phyloP scores from a whole-genome alignment of 495 filamentous ascomycete species.

The Platismatia glauca region DNA sequence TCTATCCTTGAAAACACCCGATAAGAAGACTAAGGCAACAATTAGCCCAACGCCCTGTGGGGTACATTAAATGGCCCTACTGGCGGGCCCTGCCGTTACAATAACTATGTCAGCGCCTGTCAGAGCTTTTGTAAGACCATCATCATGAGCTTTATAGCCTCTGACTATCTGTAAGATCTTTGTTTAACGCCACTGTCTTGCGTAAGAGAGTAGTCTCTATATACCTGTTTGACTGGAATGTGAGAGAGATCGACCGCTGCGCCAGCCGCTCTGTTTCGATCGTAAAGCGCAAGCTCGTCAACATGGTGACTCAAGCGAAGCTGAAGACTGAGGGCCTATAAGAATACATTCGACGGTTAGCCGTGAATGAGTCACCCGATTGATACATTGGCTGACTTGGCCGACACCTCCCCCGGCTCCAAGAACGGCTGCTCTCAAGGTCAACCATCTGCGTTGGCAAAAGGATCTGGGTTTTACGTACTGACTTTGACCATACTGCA shows the following conservation, averaged over 20 bases:
- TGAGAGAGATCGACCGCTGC: not conserved
- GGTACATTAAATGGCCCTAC: too few species aligned
- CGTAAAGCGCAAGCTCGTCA: not conserved
- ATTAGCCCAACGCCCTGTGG: not conserved
- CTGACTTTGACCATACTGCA: not conserved
- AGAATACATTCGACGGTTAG: not conserved
- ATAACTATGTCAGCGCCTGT: not conserved
- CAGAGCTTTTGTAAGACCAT: not conserved
- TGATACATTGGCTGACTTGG: not conserved
- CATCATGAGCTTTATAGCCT: not conserved
- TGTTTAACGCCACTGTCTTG: too few species aligned
- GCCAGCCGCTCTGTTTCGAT: not conserved
- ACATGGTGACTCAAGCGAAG: not conserved
- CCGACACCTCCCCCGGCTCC: not conserved
- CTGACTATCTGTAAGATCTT: not conserved
- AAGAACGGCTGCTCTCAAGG: not conserved
- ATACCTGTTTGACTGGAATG: not conserved
- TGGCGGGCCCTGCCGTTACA: not conserved
- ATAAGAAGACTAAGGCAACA: not conserved
- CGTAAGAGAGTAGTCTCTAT: not conserved
- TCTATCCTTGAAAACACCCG: not conserved
- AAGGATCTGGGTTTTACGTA: not conserved
- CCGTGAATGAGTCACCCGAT: not conserved
- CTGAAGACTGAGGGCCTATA: not conserved
- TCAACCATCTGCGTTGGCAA: not conserved